A percentile compares a stretch with the other conserved stretches of the same genome.
phyloP scores from a whole-genome alignment of 2,329 filamentous ascomycete genomes.

The Fusarium humuli region DNA sequence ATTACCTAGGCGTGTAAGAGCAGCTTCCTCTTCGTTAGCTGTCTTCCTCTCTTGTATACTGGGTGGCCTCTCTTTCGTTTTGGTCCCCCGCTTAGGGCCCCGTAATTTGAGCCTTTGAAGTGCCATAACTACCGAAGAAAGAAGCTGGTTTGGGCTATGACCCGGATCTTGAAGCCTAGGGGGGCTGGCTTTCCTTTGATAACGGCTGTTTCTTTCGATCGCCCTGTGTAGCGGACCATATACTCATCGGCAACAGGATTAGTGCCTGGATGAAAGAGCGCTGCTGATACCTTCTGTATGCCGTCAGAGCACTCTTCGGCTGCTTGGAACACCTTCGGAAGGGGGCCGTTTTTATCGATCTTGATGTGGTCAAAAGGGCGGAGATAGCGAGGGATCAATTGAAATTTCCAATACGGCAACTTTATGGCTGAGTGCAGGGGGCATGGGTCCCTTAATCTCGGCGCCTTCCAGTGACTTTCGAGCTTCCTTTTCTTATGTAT shows the following conservation, averaged over 20 bases:
- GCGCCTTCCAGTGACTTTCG: background rate
- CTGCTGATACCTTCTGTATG: background rate
- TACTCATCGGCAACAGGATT: background rate
- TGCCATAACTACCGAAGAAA: conserved; percentile 15
- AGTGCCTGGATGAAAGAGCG: background rate
- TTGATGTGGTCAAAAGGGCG: background rate
- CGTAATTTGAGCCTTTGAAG: background rate
- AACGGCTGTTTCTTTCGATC: background rate
- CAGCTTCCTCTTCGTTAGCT: too few relatives aligned
- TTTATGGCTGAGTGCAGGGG: background rate
- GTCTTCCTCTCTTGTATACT: too few relatives aligned
- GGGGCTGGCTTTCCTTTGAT: background rate
- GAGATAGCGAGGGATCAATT: background rate
- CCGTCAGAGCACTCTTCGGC: background rate
- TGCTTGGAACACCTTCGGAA: background rate
- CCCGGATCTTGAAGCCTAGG: conserved; percentile 2
- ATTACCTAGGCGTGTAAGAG: too few relatives aligned
- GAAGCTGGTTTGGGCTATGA: background rate
- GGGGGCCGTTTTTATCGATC: background rate
- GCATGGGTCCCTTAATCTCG: background rate
- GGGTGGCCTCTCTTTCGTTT: too few relatives aligned
- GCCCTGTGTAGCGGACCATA: conserved; percentile 2
- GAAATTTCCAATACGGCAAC: background rate
- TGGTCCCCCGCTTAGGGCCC: background rate
- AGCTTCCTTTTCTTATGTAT: background rate